A percentile compares a stretch with the other conserved stretches of the same genome.
Evolutionary conservation across 169 alveolate genomes (phyloP).

Genomic region (Neospora caninum): DNA sequence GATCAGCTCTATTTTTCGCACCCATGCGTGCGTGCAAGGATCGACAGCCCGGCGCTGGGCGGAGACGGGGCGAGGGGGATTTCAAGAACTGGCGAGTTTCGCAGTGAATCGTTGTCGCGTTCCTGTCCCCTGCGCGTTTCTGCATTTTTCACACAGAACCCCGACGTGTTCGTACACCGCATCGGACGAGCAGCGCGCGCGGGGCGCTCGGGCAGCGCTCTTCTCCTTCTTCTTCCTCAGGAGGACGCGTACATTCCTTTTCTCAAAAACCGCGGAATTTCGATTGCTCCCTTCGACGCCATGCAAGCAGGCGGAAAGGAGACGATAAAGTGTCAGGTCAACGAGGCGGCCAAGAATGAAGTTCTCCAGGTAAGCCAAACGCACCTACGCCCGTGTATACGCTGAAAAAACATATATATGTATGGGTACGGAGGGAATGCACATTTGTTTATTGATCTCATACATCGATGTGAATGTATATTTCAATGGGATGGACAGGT

Average conservation of each 20-base stretch:
- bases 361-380: not conserved
- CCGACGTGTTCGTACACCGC: constrained; percentile 97
- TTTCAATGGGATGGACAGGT: too few relatives aligned
- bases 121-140: too few relatives aligned
- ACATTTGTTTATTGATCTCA: too few relatives aligned
- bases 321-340: not conserved
- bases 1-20: too few relatives aligned
- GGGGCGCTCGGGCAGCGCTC: constrained; percentile 97
- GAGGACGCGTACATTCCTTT: constrained; percentile 72
- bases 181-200: constrained; percentile 99
- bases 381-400: not conserved
- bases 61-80: too few relatives aligned
- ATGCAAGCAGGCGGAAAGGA: not conserved
- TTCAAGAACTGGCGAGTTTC: too few relatives aligned
- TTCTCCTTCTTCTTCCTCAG: constrained; percentile 74
- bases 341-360: not conserved
- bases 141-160: constrained; percentile 67
- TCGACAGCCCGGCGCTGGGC: too few relatives aligned
- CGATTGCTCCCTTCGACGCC: not conserved
- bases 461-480: too few relatives aligned
- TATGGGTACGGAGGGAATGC: too few relatives aligned
- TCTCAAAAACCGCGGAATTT: constrained; percentile 64
- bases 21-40: too few relatives aligned
- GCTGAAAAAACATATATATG: not conserved
- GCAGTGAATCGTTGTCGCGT: too few relatives aligned